phyloP scores from a whole-genome alignment of 2,329 filamentous ascomycete species.

The Penicillium corylophilum region DNA sequence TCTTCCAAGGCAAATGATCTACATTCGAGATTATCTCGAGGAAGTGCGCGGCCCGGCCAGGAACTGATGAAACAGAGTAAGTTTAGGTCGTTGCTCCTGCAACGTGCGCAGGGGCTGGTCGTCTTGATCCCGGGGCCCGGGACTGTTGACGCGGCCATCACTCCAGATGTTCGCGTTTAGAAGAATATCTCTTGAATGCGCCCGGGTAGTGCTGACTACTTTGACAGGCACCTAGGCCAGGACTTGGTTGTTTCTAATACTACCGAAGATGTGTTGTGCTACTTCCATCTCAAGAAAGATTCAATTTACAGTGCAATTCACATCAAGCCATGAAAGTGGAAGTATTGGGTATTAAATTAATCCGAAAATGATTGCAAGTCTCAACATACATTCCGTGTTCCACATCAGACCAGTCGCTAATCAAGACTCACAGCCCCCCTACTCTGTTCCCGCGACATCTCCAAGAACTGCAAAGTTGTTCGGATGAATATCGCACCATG shows the following conservation, averaged over 20 bases:
- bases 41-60: not conserved
- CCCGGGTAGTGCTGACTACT: too few relatives aligned
- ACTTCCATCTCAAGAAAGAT: not conserved
- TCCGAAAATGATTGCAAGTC: not conserved
- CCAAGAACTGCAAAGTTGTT: constrained; percentile 2
- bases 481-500: constrained; percentile 2
- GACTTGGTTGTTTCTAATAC: not conserved
- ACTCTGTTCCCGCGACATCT: not conserved
- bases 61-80: not conserved
- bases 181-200: not conserved
- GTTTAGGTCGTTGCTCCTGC: not conserved
- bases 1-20: not conserved
- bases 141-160: not conserved
- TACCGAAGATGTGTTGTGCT: not conserved
- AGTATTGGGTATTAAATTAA: not conserved
- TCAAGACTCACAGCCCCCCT: not conserved
- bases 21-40: not conserved
- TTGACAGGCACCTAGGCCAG: not conserved
- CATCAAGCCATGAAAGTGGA: not conserved
- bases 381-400: not conserved
- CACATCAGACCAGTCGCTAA: not conserved
- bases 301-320: not conserved
- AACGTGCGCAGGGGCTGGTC: not conserved
- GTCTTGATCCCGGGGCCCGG: too few relatives aligned
- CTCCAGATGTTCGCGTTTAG: not conserved